Evolutionary conservation across 768 basidiomycete species (phyloP), one percentile per base, ranked within the genome.

Genomic region (Termitomyces sp.): DNA sequence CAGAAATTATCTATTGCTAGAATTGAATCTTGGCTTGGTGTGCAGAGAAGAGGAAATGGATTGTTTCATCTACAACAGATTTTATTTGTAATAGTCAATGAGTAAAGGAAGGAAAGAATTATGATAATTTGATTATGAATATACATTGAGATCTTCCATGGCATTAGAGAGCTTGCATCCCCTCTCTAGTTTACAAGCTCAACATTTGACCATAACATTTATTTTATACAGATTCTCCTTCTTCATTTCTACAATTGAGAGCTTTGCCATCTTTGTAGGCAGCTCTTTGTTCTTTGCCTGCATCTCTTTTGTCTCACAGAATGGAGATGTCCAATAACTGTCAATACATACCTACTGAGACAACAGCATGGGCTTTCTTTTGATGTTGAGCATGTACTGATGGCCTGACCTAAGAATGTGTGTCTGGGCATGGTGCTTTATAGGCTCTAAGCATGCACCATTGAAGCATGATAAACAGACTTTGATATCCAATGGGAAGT

Each of bases 391-490:
- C 0, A 87, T 86, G 61, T 93, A 85, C 0, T 72, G 59, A 65
- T 99, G 97, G 0, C 82, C 84, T 0, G 83, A 80, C 77, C 87
- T 87, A 60, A 80, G 72, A 36, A 77, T 77, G 69, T 98, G 96
- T 0, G 82, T 82, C 9, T 73, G 75, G 5, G 91, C 87, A 67
- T 98, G 97, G 55, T 86, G 81, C 27, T 90, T 76, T 18, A 77
- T 75, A 5, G 66, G 51, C 63, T 75, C 77, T 3, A 87, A 73
- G 67, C 96, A 99, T 0, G 87, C 92, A 9, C 96, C 97, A 64
- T 95, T 98, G 81, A 96, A 99, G 76, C 96, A 99, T 24, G 70
- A 71, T 55, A 99, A 75, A 71, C 96, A 99, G 52, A 98, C 89
- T 63, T 97, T 89, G 60, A 97, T 75, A 7, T 97, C 96, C 12